A percentile compares a stretch with the other conserved stretches of the same genome.
Conservation (phyloP, 75 land plant genomes). For the Larix kaempferi region DNA sequence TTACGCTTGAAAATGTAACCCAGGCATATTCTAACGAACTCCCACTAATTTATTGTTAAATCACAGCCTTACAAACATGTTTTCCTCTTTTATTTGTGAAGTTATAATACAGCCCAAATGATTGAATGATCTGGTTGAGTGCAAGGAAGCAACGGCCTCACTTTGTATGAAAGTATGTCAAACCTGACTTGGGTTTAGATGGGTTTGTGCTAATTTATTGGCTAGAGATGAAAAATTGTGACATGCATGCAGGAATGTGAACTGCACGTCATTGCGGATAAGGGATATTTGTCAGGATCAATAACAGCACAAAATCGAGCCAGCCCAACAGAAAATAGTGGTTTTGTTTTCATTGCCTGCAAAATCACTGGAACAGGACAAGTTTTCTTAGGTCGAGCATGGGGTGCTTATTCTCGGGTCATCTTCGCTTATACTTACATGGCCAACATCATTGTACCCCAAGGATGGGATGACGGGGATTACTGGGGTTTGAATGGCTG, state of each 20-base stretch:
- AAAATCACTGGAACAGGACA: constrained; percentile 37
- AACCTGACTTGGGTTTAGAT: too few relatives aligned
- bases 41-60: too few relatives aligned
- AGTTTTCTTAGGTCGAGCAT: constrained; percentile 73
- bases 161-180: too few relatives aligned
- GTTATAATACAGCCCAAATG: too few relatives aligned
- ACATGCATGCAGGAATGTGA: constrained; percentile 1
- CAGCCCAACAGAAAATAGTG: constrained; percentile 35
- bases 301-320: constrained; percentile 72
- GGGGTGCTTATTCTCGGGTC: constrained; percentile 69
- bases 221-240: too few relatives aligned
- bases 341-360: constrained; percentile 74
- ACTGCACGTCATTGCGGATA: neutral
- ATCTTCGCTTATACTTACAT: constrained; percentile 60
- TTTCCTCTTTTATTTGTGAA: too few relatives aligned
- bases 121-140: too few relatives aligned
- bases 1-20: too few relatives aligned
- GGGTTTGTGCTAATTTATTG: too few relatives aligned
- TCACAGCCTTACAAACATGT: too few relatives aligned
- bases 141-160: too few relatives aligned
- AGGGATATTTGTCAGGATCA: constrained; percentile 27
- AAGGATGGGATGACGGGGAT: constrained; percentile 47
- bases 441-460: constrained; percentile 41
- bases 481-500: neutral
- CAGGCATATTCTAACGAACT: too few relatives aligned